Evolutionary conservation across 164 flowering plant species (phyloP), one percentile per base, ranked within the genome.

Genomic region (Sedum album): DNA sequence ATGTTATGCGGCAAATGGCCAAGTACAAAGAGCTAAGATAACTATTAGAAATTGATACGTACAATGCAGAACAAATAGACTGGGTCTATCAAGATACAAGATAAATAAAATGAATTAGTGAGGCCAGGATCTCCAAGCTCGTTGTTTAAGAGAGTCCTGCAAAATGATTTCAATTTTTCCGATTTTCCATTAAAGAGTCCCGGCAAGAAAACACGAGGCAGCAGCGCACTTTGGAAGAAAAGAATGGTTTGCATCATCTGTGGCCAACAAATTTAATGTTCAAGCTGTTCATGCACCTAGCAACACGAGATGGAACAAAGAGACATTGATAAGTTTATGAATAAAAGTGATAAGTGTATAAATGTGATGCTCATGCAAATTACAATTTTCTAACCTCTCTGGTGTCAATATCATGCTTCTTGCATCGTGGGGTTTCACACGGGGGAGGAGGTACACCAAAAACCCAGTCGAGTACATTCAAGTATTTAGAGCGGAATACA

Each of bases 401-500:
- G 31, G 41, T 17, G 51, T 75, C 21, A 1, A 75, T 65, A 70
- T 62, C 55, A 26, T 18, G 39, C 36, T 55, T 41, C 51, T 61
- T 68, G 75, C 42, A 67, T 15, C 85, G 80, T 9, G 88, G 96
- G 57, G 92, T 80, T 67, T 84, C 84, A 60, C 76, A 75, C 1
- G 83, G 85, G 0, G 91, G 80, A 44, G 87, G 84, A 70, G 97
- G 99, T 66, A 91, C 89, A 13, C 97, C 97, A 68, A 94, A 94
- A n/a, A 94, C 96, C 97, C 97, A 94, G 70, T 94, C 99, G 15
- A 94, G 97, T 70, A 94, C 99, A 57, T 94, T 94, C 66, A 91
- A 76, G 73, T 94, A 94, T 77, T 94, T 91, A 21, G 99, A 94
- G 33, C 93, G 84, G 60, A 94, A 94, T 25, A 94, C 99, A 39